Conservation (phyloP, 805 yeast species). For the Lipomyces kockii region DNA sequence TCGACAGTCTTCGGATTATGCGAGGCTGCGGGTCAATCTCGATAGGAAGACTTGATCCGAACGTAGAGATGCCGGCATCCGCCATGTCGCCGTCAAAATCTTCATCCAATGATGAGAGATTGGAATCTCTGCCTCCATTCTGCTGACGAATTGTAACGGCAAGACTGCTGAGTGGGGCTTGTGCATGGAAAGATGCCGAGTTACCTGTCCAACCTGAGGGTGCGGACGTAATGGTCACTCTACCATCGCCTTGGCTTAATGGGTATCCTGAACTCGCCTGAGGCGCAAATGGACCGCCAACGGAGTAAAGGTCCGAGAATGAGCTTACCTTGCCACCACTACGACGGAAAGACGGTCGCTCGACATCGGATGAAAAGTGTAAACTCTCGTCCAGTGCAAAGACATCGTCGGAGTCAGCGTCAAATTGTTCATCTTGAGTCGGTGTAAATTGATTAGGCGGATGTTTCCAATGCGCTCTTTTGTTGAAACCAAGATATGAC, state of each 20-base stretch:
- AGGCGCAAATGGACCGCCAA: conserved; percentile 11
- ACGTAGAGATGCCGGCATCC: conserved; percentile 12
- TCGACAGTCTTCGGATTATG: not conserved
- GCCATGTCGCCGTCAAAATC: not conserved
- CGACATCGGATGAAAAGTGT: conserved; percentile 1
- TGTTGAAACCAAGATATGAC: not conserved
- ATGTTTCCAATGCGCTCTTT: not conserved
- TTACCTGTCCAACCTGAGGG: conserved; percentile 28
- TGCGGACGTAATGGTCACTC: conserved; percentile 9
- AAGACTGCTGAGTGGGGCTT: conserved; percentile 2
- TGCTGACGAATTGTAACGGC: not conserved
- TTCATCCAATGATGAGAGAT: conserved; percentile 22
- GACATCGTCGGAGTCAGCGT: conserved; percentile 24
- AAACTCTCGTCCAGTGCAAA: conserved; percentile 30
- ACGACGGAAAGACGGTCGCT: conserved; percentile 9
- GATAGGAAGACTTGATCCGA: conserved; percentile 30
- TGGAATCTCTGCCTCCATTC: conserved; percentile 6
- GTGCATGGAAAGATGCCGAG: conserved; percentile 19
- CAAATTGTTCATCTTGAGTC: conserved; percentile 5
- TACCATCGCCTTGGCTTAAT: not conserved
- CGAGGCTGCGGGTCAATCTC: conserved; percentile 23
- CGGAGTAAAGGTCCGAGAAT: conserved; percentile 17
- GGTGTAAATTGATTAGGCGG: not conserved
- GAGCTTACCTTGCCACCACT: conserved; percentile 12
- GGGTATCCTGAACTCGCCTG: not conserved